Conservation (phyloP, 2,329 filamentous ascomycete species). For the Fusarium verticillioides region DNA sequence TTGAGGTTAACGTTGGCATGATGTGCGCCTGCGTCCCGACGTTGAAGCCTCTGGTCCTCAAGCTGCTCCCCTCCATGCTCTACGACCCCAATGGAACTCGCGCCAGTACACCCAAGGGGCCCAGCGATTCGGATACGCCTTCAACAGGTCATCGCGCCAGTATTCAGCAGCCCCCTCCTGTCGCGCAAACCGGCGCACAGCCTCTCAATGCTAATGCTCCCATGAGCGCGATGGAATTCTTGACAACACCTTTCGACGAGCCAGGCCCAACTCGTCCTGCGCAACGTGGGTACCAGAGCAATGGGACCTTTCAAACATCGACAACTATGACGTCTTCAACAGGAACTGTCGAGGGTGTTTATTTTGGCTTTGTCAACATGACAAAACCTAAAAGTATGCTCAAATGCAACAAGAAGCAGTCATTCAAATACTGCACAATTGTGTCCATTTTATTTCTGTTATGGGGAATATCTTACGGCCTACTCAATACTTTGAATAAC, state of each 20-base stretch:
- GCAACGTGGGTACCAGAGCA: conserved; percentile 11
- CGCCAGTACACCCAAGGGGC: conserved; percentile 44
- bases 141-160: conserved; percentile 40
- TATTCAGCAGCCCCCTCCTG: conserved; percentile 40
- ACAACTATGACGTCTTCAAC: conserved; percentile 52
- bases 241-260: conserved; percentile 56
- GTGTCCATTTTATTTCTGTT: conserved; percentile 87
- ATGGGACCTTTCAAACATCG: conserved; percentile 25
- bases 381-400: conserved; percentile 76
- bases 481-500: conserved; percentile 83
- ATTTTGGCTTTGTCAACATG: conserved; percentile 84
- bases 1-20: conserved; percentile 92
- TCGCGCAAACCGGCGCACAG: conserved; percentile 33
- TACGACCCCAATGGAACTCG: conserved; percentile 61
- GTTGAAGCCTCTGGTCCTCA: conserved; percentile 84
- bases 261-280: conserved; percentile 22
- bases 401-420: conserved; percentile 70
- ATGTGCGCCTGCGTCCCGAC: conserved; percentile 93
- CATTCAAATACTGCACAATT: conserved; percentile 76
- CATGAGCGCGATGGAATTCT: conserved; percentile 57
- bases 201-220: conserved; percentile 44
- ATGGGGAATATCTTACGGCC: conserved; percentile 91
- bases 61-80: conserved; percentile 67
- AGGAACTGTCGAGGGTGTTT: conserved; percentile 57
- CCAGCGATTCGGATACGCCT: conserved; percentile 46